These are phyloP conservation scores for Galerina marginata DNA, from an alignment of 768 basidiomycete genomes.

Conservation along the genomic window DNA sequence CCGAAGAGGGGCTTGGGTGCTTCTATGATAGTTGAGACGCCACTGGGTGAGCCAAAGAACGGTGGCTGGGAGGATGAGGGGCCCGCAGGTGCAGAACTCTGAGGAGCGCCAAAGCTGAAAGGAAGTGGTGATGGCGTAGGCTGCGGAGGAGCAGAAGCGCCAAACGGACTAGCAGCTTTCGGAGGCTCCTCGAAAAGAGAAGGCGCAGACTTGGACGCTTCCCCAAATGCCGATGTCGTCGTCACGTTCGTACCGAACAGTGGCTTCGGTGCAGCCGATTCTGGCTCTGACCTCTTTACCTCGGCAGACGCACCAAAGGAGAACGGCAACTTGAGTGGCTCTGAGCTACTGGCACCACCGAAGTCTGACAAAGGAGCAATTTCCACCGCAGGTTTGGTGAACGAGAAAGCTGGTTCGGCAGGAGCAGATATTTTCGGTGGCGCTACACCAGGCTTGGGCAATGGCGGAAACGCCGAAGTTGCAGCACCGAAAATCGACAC, in stretches of 20 bases:
- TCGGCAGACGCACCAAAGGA: constrained; percentile 23
- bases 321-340: constrained; percentile 17
- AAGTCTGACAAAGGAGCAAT: not conserved
- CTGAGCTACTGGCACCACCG: constrained; percentile 17
- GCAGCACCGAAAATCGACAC: constrained; percentile 4
- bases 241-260: constrained; percentile 24
- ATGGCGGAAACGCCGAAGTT: constrained; percentile 8
- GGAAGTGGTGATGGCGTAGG: constrained; percentile 28
- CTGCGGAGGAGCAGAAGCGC: constrained; percentile 10
- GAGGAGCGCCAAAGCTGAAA: constrained; percentile 31
- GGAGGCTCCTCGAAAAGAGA: constrained; percentile 10
- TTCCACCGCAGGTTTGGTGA: constrained; percentile 19
- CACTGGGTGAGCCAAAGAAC: constrained; percentile 15
- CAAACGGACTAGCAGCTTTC: constrained; percentile 22
- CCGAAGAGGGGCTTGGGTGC: constrained; percentile 50
- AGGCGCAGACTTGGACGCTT: constrained; percentile 16
- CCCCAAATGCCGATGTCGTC: constrained; percentile 23
- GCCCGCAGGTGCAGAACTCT: constrained; percentile 13
- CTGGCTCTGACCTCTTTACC: constrained; percentile 14
- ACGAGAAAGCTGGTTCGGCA: constrained; percentile 16
- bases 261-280: constrained; percentile 19
- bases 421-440: constrained; percentile 1
- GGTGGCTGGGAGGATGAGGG: constrained; percentile 21
- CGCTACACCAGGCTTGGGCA: not conserved
- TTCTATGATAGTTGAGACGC: constrained; percentile 28